A percentile compares a stretch with the other conserved stretches of the same genome.
Conservation (phyloP, 768 basidiomycete species). For the Boletus sp. region DNA sequence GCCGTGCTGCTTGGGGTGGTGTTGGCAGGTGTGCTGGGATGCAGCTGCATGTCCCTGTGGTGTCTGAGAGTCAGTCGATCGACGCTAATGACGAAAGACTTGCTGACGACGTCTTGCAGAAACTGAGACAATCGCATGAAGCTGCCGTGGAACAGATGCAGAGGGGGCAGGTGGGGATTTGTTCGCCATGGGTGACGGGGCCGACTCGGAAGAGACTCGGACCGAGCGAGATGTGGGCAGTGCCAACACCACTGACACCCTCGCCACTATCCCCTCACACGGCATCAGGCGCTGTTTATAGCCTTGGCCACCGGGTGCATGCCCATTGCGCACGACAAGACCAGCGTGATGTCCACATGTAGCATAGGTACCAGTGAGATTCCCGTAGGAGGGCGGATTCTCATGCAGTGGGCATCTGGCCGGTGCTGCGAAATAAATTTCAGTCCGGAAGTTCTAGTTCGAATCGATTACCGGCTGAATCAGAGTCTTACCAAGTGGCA, state of each 20-base stretch:
- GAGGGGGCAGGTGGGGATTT: background rate
- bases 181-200: background rate
- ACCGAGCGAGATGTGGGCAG: background rate
- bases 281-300: constrained; percentile 6
- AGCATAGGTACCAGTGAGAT: background rate
- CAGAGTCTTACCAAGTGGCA: background rate
- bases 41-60: constrained; percentile 60
- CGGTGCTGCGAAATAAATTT: too few species aligned
- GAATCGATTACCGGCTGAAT: too few species aligned
- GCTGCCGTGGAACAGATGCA: background rate
- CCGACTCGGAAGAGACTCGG: background rate
- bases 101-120: constrained; percentile 12
- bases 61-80: constrained; percentile 61
- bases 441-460: too few species aligned
- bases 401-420: too few species aligned
- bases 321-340: constrained; percentile 5
- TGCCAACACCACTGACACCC: background rate
- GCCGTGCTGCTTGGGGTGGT: constrained; percentile 16
- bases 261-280: constrained; percentile 9
- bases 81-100: background rate
- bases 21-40: constrained; percentile 65
- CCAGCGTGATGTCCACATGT: constrained; percentile 13
- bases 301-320: background rate
- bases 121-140: background rate
- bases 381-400: background rate